These are phyloP conservation scores for Pythium dissotocum DNA, from an alignment of 352 stramenopile species.

Conservation along the genomic window DNA sequence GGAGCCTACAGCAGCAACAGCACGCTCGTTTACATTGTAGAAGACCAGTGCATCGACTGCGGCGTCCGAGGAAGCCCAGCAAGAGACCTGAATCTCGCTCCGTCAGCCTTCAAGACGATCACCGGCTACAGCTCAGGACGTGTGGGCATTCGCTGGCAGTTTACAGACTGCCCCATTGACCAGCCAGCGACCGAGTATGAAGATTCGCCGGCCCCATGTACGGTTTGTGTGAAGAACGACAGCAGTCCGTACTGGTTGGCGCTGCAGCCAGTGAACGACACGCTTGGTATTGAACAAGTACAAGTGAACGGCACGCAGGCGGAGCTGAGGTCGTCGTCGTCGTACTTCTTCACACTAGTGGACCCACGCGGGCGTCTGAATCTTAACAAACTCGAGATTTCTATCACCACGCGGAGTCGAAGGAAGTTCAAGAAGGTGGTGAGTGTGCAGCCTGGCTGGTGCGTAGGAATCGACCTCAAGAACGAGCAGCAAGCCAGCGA, in stretches of 20 bases:
- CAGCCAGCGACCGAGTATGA: not conserved
- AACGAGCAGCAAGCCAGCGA: not conserved
- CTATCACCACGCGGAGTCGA: slow-evolving; percentile 22
- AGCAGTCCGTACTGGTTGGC: slow-evolving; percentile 32
- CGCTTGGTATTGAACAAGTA: slow-evolving; percentile 26
- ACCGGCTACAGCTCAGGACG: slow-evolving; percentile 24
- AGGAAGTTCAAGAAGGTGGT: slow-evolving; percentile 23
- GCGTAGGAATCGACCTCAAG: slow-evolving; percentile 4
- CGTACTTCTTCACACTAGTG: slow-evolving; percentile 14
- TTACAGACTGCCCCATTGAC: slow-evolving; percentile 30
- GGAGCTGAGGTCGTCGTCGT: not conserved
- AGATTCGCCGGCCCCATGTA: not conserved
- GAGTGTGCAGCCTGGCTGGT: slow-evolving; percentile 21
- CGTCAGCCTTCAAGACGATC: slow-evolving; percentile 31
- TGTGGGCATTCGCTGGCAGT: slow-evolving; percentile 30
- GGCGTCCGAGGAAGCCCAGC: not conserved
- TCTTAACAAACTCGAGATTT: slow-evolving; percentile 21
- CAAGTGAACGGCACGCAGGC: slow-evolving; percentile 19
- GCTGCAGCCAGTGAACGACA: slow-evolving; percentile 36
- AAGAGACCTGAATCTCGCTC: slow-evolving; percentile 33
- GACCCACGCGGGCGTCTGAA: slow-evolving; percentile 9
- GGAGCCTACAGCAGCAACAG: not conserved
- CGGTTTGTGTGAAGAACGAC: slow-evolving; percentile 30
- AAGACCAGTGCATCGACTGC: slow-evolving; percentile 22
- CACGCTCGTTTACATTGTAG: slow-evolving; percentile 33